Evolutionary conservation across 345 rosid species (phyloP).

Genomic region (Clarkia xantiana): DNA sequence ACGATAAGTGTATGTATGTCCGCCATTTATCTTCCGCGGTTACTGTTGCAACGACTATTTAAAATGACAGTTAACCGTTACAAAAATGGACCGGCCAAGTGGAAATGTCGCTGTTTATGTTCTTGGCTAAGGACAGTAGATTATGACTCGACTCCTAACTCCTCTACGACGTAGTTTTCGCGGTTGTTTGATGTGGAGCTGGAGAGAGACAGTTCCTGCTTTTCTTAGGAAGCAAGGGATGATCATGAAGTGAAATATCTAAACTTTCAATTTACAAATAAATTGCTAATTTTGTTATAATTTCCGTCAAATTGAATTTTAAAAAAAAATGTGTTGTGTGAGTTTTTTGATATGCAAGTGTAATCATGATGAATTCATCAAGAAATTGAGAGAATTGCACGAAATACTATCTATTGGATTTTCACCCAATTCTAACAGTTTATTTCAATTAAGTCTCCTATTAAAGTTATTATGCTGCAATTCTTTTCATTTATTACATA

Average conservation of each 20-base stretch:
- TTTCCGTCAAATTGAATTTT: too few species aligned
- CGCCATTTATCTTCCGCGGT: slow-evolving; percentile 1
- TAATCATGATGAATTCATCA: too few species aligned
- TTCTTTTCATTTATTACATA: too few species aligned
- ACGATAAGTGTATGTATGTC: background rate
- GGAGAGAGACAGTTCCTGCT: slow-evolving; percentile 40
- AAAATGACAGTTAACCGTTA: slow-evolving; percentile 34
- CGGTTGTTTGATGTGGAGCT: slow-evolving; percentile 74
- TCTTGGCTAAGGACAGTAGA: slow-evolving; percentile 6
- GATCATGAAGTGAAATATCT: background rate
- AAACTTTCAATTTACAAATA: too few species aligned
- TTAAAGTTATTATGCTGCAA: too few species aligned
- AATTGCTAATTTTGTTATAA: too few species aligned
- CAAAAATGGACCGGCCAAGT: background rate
- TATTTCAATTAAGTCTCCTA: too few species aligned
- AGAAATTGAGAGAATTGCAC: too few species aligned
- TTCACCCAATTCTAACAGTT: too few species aligned
- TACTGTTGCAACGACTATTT: slow-evolving; percentile 18
- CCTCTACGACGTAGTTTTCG: slow-evolving; percentile 38
- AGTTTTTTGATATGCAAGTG: too few species aligned
- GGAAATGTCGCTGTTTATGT: slow-evolving; percentile 1
- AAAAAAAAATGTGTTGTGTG: too few species aligned
- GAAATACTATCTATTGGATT: too few species aligned
- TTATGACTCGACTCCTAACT: slow-evolving; percentile 32
- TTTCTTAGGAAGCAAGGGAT: slow-evolving; percentile 8